Evolutionary conservation across 2,329 filamentous ascomycete genomes (phyloP).

Genomic region (Pezizomycotina sp.): DNA sequence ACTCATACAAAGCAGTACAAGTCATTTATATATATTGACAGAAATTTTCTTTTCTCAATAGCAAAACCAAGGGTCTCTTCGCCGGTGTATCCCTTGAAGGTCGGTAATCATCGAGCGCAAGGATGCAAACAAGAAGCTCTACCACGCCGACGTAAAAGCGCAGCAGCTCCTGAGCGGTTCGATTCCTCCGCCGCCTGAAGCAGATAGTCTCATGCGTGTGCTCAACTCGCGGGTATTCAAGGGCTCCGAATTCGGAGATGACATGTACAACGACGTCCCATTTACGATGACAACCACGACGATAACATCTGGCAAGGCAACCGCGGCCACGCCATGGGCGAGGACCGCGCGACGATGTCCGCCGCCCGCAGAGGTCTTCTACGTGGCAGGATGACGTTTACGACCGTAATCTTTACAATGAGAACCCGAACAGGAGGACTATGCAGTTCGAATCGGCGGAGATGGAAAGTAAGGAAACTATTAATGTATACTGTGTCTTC

Average conservation of each 20-base stretch:
- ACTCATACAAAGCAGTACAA: background rate
- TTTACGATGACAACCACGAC: conserved; percentile 72
- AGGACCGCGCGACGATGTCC: conserved; percentile 6
- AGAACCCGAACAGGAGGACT: conserved; percentile 19
- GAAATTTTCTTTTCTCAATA: conserved; percentile 28
- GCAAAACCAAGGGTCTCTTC: conserved; percentile 93
- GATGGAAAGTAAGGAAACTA: conserved; percentile 29
- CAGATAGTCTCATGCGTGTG: conserved; percentile 67
- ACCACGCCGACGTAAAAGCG: conserved; percentile 54
- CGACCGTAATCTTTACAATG: conserved; percentile 36
- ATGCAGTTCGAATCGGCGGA: conserved; percentile 17
- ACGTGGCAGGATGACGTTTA: conserved; percentile 67
- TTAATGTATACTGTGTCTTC: too few species aligned
- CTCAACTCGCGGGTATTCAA: conserved; percentile 65
- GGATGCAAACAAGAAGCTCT: conserved; percentile 94
- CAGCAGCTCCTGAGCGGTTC: conserved; percentile 63
- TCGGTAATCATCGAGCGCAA: conserved; percentile 83
- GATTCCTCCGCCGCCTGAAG: conserved; percentile 61
- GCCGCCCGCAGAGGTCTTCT: conserved; percentile 42
- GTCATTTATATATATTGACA: background rate
- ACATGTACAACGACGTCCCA: conserved; percentile 89
- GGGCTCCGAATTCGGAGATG: conserved; percentile 39
- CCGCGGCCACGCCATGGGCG: conserved; percentile 52
- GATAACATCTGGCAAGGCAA: conserved; percentile 70
- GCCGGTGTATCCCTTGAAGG: conserved; percentile 91